Evolutionary conservation across 2,329 filamentous ascomycete genomes (phyloP).

Genomic region (Arachnomyces sp.): DNA sequence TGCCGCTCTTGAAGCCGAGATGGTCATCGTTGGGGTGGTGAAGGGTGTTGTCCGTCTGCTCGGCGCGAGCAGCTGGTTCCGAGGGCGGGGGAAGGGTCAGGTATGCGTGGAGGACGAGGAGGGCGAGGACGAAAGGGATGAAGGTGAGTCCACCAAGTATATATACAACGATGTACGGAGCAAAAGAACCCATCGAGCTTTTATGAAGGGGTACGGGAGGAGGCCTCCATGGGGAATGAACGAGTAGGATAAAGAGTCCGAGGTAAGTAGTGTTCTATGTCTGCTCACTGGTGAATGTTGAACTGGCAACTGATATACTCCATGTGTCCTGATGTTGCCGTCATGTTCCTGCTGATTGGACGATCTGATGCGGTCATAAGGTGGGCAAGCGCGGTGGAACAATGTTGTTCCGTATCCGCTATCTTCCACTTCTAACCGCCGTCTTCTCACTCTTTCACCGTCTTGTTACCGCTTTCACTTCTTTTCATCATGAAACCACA

Average conservation of each 20-base stretch:
- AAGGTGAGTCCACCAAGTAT: slow-evolving; percentile 83
- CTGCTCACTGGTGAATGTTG: too few species aligned
- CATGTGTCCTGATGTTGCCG: too few species aligned
- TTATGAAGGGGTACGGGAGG: slow-evolving; percentile 23
- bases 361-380: too few species aligned
- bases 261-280: too few species aligned
- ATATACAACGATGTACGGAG: slow-evolving; percentile 64
- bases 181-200: slow-evolving; percentile 38
- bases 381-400: too few species aligned
- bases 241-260: slow-evolving; percentile 9
- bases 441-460: too few species aligned
- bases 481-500: too few species aligned
- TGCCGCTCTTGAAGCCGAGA: slow-evolving; percentile 54
- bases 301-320: too few species aligned
- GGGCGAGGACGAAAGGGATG: slow-evolving; percentile 60
- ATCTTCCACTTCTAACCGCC: too few species aligned
- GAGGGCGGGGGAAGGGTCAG: slow-evolving; percentile 50
- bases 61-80: slow-evolving; percentile 29
- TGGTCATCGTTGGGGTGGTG: slow-evolving; percentile 59
- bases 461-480: too few species aligned
- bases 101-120: slow-evolving; percentile 60
- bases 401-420: not conserved
- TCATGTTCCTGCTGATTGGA: too few species aligned
- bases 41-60: slow-evolving; percentile 15
- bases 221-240: slow-evolving; percentile 24